These are phyloP conservation scores for Aspergillus arachidicola DNA, from an alignment of 2,329 filamentous ascomycete genomes.

Conservation along the genomic window DNA sequence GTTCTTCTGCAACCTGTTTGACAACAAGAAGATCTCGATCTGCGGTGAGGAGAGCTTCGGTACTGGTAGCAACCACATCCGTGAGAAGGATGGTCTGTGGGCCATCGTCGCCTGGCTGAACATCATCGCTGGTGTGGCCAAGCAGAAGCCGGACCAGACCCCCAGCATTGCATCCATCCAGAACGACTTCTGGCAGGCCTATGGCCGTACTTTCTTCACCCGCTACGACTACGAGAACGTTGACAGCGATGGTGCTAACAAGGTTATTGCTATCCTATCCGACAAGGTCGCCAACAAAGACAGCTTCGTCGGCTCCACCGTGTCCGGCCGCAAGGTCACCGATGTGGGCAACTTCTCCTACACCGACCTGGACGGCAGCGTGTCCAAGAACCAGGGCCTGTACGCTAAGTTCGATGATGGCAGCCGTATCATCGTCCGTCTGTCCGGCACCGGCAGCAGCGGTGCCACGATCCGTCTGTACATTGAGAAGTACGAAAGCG, in stretches of 20 bases:
- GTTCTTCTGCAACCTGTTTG: constrained; percentile 96
- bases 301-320: constrained; percentile 80
- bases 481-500: constrained; percentile 90
- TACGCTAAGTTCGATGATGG: constrained; percentile 94
- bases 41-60: constrained; percentile 98
- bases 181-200: constrained; percentile 93
- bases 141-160: constrained; percentile 74
- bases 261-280: constrained; percentile 80
- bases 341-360: constrained; percentile 97
- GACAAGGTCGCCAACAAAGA: constrained; percentile 71
- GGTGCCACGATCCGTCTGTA: constrained; percentile 97
- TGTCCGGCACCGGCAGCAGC: constrained; percentile 92
- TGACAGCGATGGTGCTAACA: constrained; percentile 85
- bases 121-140: constrained; percentile 92
- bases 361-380: constrained; percentile 96
- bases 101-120: constrained; percentile 97
- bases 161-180: constrained; percentile 96
- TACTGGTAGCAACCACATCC: constrained; percentile 97
- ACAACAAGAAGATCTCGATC: constrained; percentile 94
- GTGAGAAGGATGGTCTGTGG: constrained; percentile 98
- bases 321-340: constrained; percentile 79
- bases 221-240: constrained; percentile 98
- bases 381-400: constrained; percentile 93
- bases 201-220: constrained; percentile 98
- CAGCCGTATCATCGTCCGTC: constrained; percentile 89